Percentiles rank a stretch among this genome's conserved stretches.
Evolutionary conservation across 352 stramenopile genomes (phyloP).

Genomic region (Albugo laibachii): DNA sequence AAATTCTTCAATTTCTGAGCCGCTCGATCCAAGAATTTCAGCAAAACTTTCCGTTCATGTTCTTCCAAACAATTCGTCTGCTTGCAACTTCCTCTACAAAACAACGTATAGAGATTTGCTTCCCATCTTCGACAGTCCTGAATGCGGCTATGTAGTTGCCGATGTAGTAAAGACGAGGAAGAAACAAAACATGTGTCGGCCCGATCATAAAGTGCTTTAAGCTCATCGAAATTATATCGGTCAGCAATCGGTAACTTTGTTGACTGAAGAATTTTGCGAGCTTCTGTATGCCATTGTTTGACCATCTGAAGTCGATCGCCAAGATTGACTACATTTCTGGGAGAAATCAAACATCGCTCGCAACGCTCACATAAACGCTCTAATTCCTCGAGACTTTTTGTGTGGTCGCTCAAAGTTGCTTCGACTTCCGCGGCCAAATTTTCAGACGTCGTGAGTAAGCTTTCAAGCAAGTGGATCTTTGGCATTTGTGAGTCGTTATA

Average conservation of each 20-base stretch:
- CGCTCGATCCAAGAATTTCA: constrained; percentile 20
- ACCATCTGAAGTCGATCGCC: no score
- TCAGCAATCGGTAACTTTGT: no score
- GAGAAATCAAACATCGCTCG: no score
- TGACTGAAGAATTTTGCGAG: no score
- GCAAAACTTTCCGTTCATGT: constrained; percentile 35
- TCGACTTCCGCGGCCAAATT: constrained; percentile 8
- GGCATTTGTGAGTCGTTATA: no score
- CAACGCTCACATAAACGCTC: constrained; percentile 1
- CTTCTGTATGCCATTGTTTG: no score
- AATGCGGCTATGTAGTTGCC: constrained; percentile 15
- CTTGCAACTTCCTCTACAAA: no score
- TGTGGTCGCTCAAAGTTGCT: constrained; percentile 13
- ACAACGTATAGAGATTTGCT: no score
- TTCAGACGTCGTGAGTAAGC: no score
- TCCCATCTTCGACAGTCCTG: no score
- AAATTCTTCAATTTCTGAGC: constrained; percentile 13
- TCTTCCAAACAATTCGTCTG: constrained; percentile 5
- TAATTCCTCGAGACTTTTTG: constrained; percentile 29
- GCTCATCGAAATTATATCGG: constrained; percentile 16
- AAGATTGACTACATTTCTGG: no score
- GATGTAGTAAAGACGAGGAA: constrained; percentile 30
- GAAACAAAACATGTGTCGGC: constrained; percentile 39
- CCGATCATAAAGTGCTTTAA: constrained; percentile 28
- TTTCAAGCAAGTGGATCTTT: no score